Conservation (phyloP, 2,329 filamentous ascomycete genomes). For the Coniochaeta prunicola region DNA sequence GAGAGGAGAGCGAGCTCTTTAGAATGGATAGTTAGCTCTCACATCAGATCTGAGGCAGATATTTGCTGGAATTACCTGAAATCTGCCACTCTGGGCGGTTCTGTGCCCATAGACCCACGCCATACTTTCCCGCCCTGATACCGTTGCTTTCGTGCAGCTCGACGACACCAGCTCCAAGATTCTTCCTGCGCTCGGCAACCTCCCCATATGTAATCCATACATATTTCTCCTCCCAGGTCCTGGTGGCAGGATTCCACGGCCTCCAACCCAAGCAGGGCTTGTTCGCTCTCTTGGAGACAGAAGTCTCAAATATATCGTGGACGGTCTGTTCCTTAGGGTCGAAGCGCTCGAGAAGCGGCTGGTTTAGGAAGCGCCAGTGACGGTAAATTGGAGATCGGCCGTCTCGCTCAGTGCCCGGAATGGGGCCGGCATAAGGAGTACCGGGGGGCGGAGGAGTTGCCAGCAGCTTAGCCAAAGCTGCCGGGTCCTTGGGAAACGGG, state of each 20-base stretch:
- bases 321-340: slow-evolving; percentile 65
- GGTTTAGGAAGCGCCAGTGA: slow-evolving; percentile 70
- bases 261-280: slow-evolving; percentile 73
- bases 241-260: slow-evolving; percentile 67
- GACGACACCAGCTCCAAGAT: slow-evolving; percentile 78
- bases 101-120: slow-evolving; percentile 78
- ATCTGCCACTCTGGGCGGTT: slow-evolving; percentile 89
- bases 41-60: not conserved
- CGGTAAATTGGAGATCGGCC: slow-evolving; percentile 74
- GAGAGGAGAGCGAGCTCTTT: slow-evolving; percentile 79
- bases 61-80: slow-evolving; percentile 41
- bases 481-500: slow-evolving; percentile 18
- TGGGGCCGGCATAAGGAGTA: slow-evolving; percentile 66
- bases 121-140: slow-evolving; percentile 59
- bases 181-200: slow-evolving; percentile 69
- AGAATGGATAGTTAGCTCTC: not conserved
- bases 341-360: slow-evolving; percentile 61
- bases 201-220: slow-evolving; percentile 79
- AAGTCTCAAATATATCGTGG: slow-evolving; percentile 73
- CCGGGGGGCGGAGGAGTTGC: slow-evolving; percentile 61
- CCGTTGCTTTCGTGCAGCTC: slow-evolving; percentile 71
- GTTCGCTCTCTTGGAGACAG: slow-evolving; percentile 55
- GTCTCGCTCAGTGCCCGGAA: slow-evolving; percentile 68
- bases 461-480: slow-evolving; percentile 44
- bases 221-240: slow-evolving; percentile 67